Base-by-base conservation (phyloP, 2,329 filamentous ascomycete genomes). In the Epichloe aotearoae region DNA sequence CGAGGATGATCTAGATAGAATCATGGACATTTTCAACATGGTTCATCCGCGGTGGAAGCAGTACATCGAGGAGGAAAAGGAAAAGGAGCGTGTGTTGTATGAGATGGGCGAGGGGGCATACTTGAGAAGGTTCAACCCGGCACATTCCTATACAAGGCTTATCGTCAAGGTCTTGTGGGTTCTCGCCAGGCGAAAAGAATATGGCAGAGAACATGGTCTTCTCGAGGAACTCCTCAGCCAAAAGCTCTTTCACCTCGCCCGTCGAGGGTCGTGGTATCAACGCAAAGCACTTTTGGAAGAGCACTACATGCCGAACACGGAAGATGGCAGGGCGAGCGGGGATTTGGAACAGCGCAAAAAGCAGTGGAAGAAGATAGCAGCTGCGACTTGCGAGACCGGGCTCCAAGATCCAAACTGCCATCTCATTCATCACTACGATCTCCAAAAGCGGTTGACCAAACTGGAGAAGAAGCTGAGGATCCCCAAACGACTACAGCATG, bases 271-370 rank as follows among this genome's bases (percentile, higher is more conserved):
- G 1, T 98, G 93, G 93, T 97, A 97, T 63, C 90, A 96, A 62
- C 86, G 93, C 19, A 95, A 94, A 67, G 93, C 91, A 1, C 71
- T 98, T 1, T 67, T 98, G 2, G 93, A 98, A 69, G 93, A 98
- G 64, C 89, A 94, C 62, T 97, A 98, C 65, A 90, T 97, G 86
- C 76, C 82, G 61, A 72, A 75, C 4, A 62, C 86, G 5, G 74
- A 72, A 33, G 70, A 76, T 0, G 65, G 65, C 2, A 65, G 67
- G 0, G 57, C 58, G 2, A 66, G 64, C 5, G 52, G 60, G 4
- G 64, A 73, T 36, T 42, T 61, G 4, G 74, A 75, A 30, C 61
- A 69, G 48, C 84, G 85, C 61, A 93, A 87, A 68, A 91, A 84
- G 59, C 76, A 86, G 57, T 98, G 90, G 90, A 88, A 83, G 62